phyloP scores from a whole-genome alignment of 139 green algal species.

The Zygnema cylindricum region DNA sequence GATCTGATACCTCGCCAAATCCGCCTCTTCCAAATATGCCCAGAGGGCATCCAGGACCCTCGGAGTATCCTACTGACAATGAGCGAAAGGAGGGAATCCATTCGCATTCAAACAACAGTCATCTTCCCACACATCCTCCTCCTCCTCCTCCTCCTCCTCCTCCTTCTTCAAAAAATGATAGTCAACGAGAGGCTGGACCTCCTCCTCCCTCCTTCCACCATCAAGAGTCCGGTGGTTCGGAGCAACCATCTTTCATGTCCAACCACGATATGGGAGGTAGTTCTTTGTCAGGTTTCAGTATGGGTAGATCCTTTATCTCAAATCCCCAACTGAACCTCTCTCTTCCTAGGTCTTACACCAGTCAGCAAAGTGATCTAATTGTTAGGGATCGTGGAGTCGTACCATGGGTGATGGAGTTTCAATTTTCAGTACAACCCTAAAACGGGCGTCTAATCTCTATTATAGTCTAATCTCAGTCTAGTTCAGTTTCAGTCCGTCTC shows the following conservation, averaged over 20 bases:
- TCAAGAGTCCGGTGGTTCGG: background rate
- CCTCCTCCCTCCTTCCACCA: background rate
- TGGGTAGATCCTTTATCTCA: background rate
- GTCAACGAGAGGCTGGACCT: background rate
- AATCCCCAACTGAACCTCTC: background rate
- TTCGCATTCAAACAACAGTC: too few species aligned
- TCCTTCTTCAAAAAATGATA: background rate
- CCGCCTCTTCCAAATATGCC: background rate
- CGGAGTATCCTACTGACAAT: background rate
- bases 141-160: background rate
- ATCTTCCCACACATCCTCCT: background rate
- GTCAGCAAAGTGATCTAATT: background rate
- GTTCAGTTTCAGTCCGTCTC: background rate
- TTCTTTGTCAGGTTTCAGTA: background rate
- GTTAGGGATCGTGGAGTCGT: background rate
- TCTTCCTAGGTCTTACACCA: background rate
- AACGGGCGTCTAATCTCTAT: too few species aligned
- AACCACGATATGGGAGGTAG: background rate
- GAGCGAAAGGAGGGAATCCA: background rate
- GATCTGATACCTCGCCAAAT: background rate
- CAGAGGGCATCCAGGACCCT: background rate
- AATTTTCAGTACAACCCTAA: background rate
- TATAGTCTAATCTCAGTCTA: background rate
- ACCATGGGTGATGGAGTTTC: background rate
- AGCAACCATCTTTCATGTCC: background rate